phyloP scores from a whole-genome alignment of 2,329 filamentous ascomycete genomes.

The Trichoderma sp. region DNA sequence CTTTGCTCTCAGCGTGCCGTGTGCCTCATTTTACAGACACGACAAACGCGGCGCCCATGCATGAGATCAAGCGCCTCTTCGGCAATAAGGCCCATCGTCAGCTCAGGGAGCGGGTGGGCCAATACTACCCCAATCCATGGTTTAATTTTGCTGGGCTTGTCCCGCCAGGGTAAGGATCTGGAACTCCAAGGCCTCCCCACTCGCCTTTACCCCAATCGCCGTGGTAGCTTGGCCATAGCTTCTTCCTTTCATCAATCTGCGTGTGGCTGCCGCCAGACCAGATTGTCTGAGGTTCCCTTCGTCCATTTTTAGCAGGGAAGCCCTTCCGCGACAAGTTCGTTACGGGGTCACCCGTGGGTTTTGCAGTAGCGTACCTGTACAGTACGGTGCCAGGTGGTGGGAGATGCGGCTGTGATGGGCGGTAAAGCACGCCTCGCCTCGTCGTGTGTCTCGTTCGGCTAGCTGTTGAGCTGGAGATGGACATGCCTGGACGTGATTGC shows the following conservation, averaged over 20 bases:
- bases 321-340: background rate
- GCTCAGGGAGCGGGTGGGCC: constrained; percentile 21
- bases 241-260: background rate
- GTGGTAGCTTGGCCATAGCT: constrained; percentile 14
- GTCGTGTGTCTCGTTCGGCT: constrained; percentile 5
- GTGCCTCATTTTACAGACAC: constrained; percentile 13
- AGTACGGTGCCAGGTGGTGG: background rate
- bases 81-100: constrained; percentile 21
- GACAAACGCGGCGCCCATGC: constrained; percentile 12
- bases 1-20: background rate
- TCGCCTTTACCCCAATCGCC: constrained; percentile 13
- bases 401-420: background rate
- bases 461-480: constrained; percentile 4
- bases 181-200: constrained; percentile 15
- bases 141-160: constrained; percentile 14
- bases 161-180: constrained; percentile 18
- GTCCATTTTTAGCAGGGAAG: constrained; percentile 5
- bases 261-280: background rate
- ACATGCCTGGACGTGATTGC: background rate
- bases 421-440: background rate
- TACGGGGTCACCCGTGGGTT: constrained; percentile 2
- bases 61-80: constrained; percentile 25
- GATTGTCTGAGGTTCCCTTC: constrained; percentile 13
- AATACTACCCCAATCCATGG: constrained; percentile 20
- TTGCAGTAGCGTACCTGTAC: accelerated